phyloP scores from a whole-genome alignment of 2,329 filamentous ascomycete genomes.

The Pseudogymnoascus verrucosus region DNA sequence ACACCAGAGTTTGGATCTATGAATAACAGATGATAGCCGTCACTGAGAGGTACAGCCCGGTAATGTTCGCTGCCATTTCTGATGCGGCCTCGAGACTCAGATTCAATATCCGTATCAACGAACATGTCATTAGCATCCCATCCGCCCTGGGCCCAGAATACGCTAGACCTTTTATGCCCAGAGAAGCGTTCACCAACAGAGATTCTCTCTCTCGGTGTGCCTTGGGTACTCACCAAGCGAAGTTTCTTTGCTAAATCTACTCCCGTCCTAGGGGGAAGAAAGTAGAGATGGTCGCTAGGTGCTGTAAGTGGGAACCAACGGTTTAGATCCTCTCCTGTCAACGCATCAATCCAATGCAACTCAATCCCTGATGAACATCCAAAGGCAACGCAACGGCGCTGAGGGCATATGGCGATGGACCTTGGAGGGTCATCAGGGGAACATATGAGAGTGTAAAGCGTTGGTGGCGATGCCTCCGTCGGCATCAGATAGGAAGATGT shows the following conservation, averaged over 20 bases:
- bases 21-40: conserved; percentile 58
- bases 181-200: conserved; percentile 22
- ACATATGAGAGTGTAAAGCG: conserved; percentile 43
- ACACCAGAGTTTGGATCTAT: conserved; percentile 49
- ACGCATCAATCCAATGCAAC: conserved; percentile 47
- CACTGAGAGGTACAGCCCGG: conserved; percentile 54
- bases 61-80: conserved; percentile 45
- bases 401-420: conserved; percentile 59
- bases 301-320: conserved; percentile 48
- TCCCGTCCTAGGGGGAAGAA: conserved; percentile 46
- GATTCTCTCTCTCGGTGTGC: conserved; percentile 32
- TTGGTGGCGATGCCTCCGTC: conserved; percentile 27
- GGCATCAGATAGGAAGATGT: conserved; percentile 17
- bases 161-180: conserved; percentile 17
- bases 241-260: conserved; percentile 48
- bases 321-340: conserved; percentile 40
- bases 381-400: conserved; percentile 56
- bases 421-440: conserved; percentile 53
- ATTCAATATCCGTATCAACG: conserved; percentile 11
- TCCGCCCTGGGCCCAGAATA: conserved; percentile 21
- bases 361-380: conserved; percentile 56
- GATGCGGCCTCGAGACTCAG: conserved; percentile 13
- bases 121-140: conserved; percentile 7
- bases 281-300: conserved; percentile 50
- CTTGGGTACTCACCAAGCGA: conserved; percentile 54